Percentiles rank a stretch among this genome's conserved stretches.
phyloP scores from a whole-genome alignment of 2,329 filamentous ascomycete genomes.

The Beauveria rudraprayagi region DNA sequence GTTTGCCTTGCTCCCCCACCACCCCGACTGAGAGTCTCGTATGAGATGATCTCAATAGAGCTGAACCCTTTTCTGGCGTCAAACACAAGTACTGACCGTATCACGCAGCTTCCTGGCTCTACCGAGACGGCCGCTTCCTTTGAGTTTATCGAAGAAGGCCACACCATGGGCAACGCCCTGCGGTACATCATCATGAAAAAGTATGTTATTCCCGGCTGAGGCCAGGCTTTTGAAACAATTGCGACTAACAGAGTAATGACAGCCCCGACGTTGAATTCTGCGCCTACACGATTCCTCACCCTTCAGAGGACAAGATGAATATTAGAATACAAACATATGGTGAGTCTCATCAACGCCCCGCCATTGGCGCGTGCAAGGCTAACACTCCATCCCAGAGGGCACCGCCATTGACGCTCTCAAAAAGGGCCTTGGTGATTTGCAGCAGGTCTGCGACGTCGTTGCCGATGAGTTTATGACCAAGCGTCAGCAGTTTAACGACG shows the following conservation, averaged over 20 bases:
- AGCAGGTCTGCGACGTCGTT: slow-evolving; percentile 88
- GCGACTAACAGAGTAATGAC: too few relatives aligned
- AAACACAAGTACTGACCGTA: slow-evolving; percentile 1
- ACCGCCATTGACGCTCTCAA: slow-evolving; percentile 79
- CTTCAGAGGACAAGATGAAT: slow-evolving; percentile 94
- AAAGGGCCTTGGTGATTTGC: slow-evolving; percentile 81
- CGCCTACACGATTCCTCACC: slow-evolving; percentile 95
- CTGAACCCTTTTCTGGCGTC: too few relatives aligned
- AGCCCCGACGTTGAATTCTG: slow-evolving; percentile 93
- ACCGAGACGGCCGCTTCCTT: slow-evolving; percentile 87
- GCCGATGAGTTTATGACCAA: slow-evolving; percentile 77
- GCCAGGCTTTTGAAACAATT: not conserved
- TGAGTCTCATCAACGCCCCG: slow-evolving; percentile 34
- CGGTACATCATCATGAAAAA: slow-evolving; percentile 99
- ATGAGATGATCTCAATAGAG: too few relatives aligned
- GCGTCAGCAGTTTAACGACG: slow-evolving; percentile 27
- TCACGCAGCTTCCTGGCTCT: slow-evolving; percentile 66
- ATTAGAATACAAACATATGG: slow-evolving; percentile 94
- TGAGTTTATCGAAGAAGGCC: slow-evolving; percentile 87
- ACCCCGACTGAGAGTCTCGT: too few relatives aligned
- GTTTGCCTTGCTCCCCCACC: slow-evolving; percentile 12
- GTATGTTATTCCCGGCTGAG: slow-evolving; percentile 43
- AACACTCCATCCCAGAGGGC: slow-evolving; percentile 46
- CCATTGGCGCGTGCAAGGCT: not conserved
- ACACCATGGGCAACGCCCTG: slow-evolving; percentile 90